Conservation (phyloP, 805 yeast species). For the Ogataea nonfermentans region DNA sequence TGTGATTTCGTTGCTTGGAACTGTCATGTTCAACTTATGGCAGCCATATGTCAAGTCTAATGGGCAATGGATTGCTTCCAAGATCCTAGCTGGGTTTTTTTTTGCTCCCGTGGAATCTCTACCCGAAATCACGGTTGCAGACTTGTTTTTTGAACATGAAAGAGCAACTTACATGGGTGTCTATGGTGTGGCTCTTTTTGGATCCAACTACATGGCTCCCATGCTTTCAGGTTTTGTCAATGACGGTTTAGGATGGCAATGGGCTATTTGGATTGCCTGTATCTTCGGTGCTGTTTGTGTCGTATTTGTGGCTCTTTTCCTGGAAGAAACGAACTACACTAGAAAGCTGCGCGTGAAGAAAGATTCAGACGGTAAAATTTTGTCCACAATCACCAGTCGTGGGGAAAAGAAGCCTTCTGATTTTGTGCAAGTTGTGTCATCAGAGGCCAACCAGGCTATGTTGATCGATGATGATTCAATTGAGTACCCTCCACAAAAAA, state of each 20-base stretch:
- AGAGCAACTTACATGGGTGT: constrained; percentile 47
- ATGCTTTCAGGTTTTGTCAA: constrained; percentile 57
- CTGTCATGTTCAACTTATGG: constrained; percentile 34
- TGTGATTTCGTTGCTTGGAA: constrained; percentile 33
- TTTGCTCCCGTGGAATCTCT: constrained; percentile 45
- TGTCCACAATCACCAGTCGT: constrained; percentile 25
- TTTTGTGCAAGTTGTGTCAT: constrained; percentile 10
- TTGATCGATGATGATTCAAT: constrained; percentile 23
- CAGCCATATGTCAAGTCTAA: constrained; percentile 32
- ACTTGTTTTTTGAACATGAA: constrained; percentile 51
- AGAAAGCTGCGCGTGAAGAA: constrained; percentile 28
- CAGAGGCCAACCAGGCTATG: constrained; percentile 29
- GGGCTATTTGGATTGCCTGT: constrained; percentile 51
- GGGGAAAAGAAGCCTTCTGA: constrained; percentile 13
- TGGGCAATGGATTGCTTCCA: constrained; percentile 34
- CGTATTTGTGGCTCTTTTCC: constrained; percentile 40
- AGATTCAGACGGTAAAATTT: constrained; percentile 23
- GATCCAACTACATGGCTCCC: constrained; percentile 57
- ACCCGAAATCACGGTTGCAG: constrained; percentile 49
- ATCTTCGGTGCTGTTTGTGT: constrained; percentile 44
- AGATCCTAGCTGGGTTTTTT: constrained; percentile 32
- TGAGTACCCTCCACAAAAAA: constrained; percentile 32
- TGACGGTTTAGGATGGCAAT: constrained; percentile 48
- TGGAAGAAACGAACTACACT: constrained; percentile 57
- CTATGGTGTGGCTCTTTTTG: constrained; percentile 52